Evolutionary conservation across 257 asterid species (phyloP).

Genomic region (Agastache rugosa): DNA sequence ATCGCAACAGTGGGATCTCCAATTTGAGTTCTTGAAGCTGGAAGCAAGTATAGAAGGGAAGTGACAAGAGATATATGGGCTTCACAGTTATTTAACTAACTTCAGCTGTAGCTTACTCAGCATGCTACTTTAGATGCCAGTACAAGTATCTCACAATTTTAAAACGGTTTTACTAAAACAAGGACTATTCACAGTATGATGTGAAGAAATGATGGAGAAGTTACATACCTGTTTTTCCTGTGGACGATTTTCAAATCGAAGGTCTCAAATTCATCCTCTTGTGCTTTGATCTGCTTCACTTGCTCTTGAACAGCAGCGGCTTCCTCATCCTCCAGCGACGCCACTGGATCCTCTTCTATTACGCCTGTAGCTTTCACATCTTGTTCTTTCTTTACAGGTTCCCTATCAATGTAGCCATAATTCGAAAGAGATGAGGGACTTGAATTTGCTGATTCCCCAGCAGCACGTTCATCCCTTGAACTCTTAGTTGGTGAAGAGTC

Average conservation of each 20-base stretch:
- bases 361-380: slow-evolving; percentile 46
- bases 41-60: no score
- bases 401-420: slow-evolving; percentile 68
- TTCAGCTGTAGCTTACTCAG: neutral
- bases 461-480: slow-evolving; percentile 66
- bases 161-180: slow-evolving; percentile 20
- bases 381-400: slow-evolving; percentile 59
- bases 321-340: slow-evolving; percentile 87
- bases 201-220: slow-evolving; percentile 28
- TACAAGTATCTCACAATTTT: neutral
- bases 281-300: slow-evolving; percentile 95
- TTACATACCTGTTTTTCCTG: slow-evolving; percentile 87
- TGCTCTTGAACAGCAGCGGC: slow-evolving; percentile 98
- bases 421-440: slow-evolving; percentile 84
- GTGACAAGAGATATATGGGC: no score
- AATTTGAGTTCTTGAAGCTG: no score
- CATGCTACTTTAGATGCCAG: neutral
- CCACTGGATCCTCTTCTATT: slow-evolving; percentile 70
- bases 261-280: slow-evolving; percentile 98
- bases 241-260: slow-evolving; percentile 92
- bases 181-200: slow-evolving; percentile 25
- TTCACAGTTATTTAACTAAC: neutral
- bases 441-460: slow-evolving; percentile 75
- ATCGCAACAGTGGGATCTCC: no score
- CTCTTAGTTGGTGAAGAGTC: slow-evolving; percentile 73